Evolutionary conservation across 805 yeast species (phyloP), one percentile per base, ranked within the genome.

Genomic region (Sugiyamaella marilandica): DNA sequence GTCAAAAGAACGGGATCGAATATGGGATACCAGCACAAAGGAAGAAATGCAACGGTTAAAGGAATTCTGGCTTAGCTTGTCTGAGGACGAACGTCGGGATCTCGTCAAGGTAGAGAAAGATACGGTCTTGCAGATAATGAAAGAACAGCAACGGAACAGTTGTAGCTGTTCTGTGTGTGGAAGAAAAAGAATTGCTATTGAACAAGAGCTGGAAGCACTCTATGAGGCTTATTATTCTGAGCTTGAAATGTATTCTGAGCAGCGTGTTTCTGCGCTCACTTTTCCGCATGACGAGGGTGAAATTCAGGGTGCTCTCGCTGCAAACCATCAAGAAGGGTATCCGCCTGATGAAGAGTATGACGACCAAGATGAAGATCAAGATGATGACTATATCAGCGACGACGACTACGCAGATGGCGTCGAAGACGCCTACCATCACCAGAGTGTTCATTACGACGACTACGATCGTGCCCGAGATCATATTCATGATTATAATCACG

Each of bases 101-200:
- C 75, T 89, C 21, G 77, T 87, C 31, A 75, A 78, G 60, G 78
- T 87, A 43, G 87, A 86, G 59, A 84, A 83, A 64, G 80, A 80
- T 45, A 82, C 87, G 39, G 82, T 90, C 1, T 74, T 86, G 68
- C 78, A 77, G 47, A 75, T 81, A 41, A 79, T 88, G 66, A 79
- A 77, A 55, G 81, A 77, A 54, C 82, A 81, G 62, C 84, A 81
- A 62, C 74, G 75, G 56, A 70, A 73, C 24, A 66, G 68, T 26
- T 90, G 96, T 65, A 76, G 80, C 53, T 91, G 97, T 65, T 72
- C 82, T 2, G 81, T 81, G 16, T 91, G 97, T 70, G 92, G 91
- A 1, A 78, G 87, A 45, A 83, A 85, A 59, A 81, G 84, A 61
- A 68, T 73, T 48, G 81, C 87, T 13, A 78, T 88, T 57, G 94